These are phyloP conservation scores for Carex cristatella DNA, from an alignment of 176 grass and related monocot genomes.

Conservation along the genomic window DNA sequence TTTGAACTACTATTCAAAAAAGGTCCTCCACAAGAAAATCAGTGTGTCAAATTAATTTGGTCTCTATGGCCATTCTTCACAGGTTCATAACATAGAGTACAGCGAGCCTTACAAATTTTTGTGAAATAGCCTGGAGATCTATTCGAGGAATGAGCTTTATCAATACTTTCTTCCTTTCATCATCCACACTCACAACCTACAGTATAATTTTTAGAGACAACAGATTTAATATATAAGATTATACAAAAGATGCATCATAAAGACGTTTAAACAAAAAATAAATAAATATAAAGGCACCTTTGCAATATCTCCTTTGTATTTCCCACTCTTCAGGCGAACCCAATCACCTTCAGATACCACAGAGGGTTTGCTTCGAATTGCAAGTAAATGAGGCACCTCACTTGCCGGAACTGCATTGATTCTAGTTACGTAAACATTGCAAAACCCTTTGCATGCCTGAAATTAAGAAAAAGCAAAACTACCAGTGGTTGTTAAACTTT, in stretches of 20 bases:
- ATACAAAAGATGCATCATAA: conserved; percentile 18
- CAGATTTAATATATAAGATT: conserved; percentile 29
- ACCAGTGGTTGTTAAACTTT: neutral
- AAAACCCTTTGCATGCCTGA: conserved; percentile 99
- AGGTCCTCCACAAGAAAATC: neutral
- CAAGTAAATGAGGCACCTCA: conserved; percentile 80
- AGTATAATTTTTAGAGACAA: conserved; percentile 11
- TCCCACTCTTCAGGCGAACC: conserved; percentile 87
- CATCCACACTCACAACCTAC: conserved; percentile 62
- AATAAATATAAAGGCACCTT: conserved; percentile 37
- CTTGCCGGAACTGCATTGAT: conserved; percentile 57
- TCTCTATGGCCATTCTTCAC: neutral
- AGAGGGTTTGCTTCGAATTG: conserved; percentile 55
- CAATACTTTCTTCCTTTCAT: conserved; percentile 67
- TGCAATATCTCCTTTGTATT: conserved; percentile 95
- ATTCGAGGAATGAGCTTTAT: conserved; percentile 88
- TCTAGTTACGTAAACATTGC: conserved; percentile 59
- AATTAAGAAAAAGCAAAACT: conserved; percentile 17
- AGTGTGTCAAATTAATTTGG: neutral
- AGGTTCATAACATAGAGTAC: neutral
- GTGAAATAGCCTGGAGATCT: conserved; percentile 79
- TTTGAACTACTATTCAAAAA: neutral
- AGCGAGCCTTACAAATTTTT: conserved; percentile 65
- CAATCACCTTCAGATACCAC: conserved; percentile 69
- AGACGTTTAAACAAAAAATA: neutral